phyloP scores from a whole-genome alignment of 1,284 basidiomycete species.

The Marasmius tenuissimus region DNA sequence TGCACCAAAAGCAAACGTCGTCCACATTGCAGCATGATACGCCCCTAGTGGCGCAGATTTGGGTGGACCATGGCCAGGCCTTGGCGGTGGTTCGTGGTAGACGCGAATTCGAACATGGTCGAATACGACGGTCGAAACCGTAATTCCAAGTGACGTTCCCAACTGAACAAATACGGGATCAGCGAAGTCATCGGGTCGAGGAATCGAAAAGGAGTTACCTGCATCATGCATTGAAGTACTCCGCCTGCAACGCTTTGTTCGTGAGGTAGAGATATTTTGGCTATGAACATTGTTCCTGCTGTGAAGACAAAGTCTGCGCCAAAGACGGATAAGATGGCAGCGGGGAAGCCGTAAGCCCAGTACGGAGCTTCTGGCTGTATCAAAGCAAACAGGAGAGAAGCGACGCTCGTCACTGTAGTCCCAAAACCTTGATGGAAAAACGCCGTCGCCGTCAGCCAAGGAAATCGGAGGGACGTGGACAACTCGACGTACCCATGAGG shows the following conservation, averaged over 20 bases:
- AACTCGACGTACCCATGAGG: slow-evolving; percentile 2
- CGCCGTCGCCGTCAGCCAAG: not conserved
- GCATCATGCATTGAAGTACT: slow-evolving; percentile 60
- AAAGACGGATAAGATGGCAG: slow-evolving; percentile 61
- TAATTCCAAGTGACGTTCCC: slow-evolving; percentile 12
- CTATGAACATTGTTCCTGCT: slow-evolving; percentile 61
- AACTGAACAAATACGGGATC: not conserved
- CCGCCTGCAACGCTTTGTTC: slow-evolving; percentile 70
- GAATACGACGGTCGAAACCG: slow-evolving; percentile 12
- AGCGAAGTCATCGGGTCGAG: not conserved
- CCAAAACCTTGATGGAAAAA: slow-evolving; percentile 34
- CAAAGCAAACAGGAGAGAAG: slow-evolving; percentile 61
- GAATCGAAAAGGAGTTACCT: slow-evolving; percentile 27
- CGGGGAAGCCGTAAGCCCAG: slow-evolving; percentile 70
- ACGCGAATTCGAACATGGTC: not conserved
- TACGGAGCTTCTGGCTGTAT: slow-evolving; percentile 51
- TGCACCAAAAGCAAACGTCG: slow-evolving; percentile 14
- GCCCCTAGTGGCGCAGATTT: not conserved
- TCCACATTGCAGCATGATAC: slow-evolving; percentile 16
- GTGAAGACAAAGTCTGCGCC: slow-evolving; percentile 73
- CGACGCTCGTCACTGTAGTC: slow-evolving; percentile 48
- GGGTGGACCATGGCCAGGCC: not conserved
- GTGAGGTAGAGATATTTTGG: slow-evolving; percentile 53
- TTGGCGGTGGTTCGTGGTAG: not conserved
- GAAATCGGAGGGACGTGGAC: not conserved